These are phyloP conservation scores for Teunomyces barrocoloradensis DNA, from an alignment of 805 yeast species.

Conservation along the genomic window DNA sequence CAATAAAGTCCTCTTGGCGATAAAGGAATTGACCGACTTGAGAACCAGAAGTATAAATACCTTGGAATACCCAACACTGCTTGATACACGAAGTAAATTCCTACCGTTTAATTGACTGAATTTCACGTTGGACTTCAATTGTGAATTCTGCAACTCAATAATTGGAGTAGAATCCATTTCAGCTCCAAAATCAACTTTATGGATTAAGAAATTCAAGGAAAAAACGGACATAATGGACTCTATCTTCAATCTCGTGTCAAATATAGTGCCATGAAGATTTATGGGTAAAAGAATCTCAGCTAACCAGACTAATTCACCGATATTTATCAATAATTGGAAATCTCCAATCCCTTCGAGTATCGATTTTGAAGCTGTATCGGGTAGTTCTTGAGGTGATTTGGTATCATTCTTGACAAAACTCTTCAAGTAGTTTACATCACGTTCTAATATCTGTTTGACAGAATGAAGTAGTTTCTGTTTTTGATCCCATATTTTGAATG, in stretches of 20 bases:
- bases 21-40: slow-evolving; percentile 15
- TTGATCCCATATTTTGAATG: slow-evolving; percentile 9
- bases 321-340: slow-evolving; percentile 13
- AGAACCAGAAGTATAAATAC: slow-evolving; percentile 24
- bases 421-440: slow-evolving; percentile 14
- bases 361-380: not conserved
- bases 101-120: slow-evolving; percentile 9
- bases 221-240: slow-evolving; percentile 10
- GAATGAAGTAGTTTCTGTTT: slow-evolving; percentile 9
- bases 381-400: not conserved
- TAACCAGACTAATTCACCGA: slow-evolving; percentile 19
- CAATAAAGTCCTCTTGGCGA: slow-evolving; percentile 7
- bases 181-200: slow-evolving; percentile 18
- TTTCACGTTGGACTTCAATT: slow-evolving; percentile 16
- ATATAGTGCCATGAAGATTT: slow-evolving; percentile 15
- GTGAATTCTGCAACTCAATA: slow-evolving; percentile 26
- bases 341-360: slow-evolving; percentile 4
- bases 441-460: slow-evolving; percentile 9
- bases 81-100: slow-evolving; percentile 13
- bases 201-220: slow-evolving; percentile 15
- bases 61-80: slow-evolving; percentile 31
- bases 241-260: slow-evolving; percentile 16
- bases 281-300: slow-evolving; percentile 17
- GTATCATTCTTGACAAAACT: not conserved
- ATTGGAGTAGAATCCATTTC: slow-evolving; percentile 14